Conservation (phyloP, 768 basidiomycete genomes). For the Hydnum rufescens region DNA sequence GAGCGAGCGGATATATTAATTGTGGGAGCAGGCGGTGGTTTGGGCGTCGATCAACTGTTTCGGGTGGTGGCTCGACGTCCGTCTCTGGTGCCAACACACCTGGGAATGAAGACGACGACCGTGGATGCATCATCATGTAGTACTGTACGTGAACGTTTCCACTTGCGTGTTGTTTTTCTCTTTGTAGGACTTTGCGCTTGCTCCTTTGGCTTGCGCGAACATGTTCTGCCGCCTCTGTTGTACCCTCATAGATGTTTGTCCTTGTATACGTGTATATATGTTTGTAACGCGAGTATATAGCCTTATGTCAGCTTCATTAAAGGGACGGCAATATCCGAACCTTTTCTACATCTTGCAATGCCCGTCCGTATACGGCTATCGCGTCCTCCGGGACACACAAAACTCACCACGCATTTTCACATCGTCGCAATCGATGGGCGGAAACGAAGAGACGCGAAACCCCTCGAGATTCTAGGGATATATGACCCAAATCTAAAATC, state of each 20-base stretch:
- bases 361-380: slow-evolving; percentile 9
- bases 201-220: no score
- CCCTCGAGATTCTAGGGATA: slow-evolving; percentile 69
- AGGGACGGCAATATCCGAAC: no score
- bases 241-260: no score
- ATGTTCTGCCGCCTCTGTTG: no score
- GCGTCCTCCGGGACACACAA: slow-evolving; percentile 9
- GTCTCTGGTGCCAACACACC: slow-evolving; percentile 33
- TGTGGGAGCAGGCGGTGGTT: slow-evolving; percentile 28
- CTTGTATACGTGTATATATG: no score
- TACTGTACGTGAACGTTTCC: no score
- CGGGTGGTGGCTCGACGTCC: slow-evolving; percentile 28
- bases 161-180: no score
- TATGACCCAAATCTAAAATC: slow-evolving; percentile 39
- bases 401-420: slow-evolving; percentile 29
- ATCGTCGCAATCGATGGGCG: slow-evolving; percentile 65
- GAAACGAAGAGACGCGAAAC: slow-evolving; percentile 60
- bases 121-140: slow-evolving; percentile 55
- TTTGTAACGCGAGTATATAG: no score
- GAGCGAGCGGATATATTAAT: slow-evolving; percentile 17
- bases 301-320: no score
- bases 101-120: slow-evolving; percentile 21
- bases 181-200: no score
- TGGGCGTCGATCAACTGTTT: slow-evolving; percentile 12
- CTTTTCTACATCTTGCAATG: neutral